phyloP scores from a whole-genome alignment of 768 basidiomycete species.

The Paxillus ammoniavirescens region DNA sequence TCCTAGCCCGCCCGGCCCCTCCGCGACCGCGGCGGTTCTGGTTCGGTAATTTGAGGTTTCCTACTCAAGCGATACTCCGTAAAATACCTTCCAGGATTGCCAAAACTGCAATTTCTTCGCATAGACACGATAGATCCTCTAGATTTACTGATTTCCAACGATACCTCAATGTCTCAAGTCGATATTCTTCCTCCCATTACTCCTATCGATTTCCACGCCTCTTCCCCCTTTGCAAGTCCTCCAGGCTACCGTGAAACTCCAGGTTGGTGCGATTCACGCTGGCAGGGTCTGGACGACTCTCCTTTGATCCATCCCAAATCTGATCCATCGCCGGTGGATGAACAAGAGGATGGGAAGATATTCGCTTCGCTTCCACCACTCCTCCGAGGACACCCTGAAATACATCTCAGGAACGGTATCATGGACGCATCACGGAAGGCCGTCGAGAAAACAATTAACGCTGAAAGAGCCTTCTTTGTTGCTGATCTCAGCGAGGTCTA shows the following conservation, averaged over 20 bases:
- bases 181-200: slow-evolving; percentile 41
- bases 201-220: slow-evolving; percentile 27
- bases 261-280: background rate
- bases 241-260: slow-evolving; percentile 24
- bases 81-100: slow-evolving; percentile 23
- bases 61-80: slow-evolving; percentile 23
- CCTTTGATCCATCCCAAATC: slow-evolving; percentile 43
- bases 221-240: slow-evolving; percentile 30
- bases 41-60: slow-evolving; percentile 61
- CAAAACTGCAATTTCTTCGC: slow-evolving; percentile 23
- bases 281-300: slow-evolving; percentile 8
- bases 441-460: slow-evolving; percentile 58
- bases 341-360: slow-evolving; percentile 40
- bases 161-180: slow-evolving; percentile 55
- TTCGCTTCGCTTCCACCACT: slow-evolving; percentile 70
- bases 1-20: slow-evolving; percentile 61
- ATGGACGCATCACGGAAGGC: slow-evolving; percentile 57
- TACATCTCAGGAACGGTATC: slow-evolving; percentile 77
- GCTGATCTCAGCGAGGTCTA: slow-evolving; percentile 90
- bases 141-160: slow-evolving; percentile 11
- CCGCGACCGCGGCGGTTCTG: slow-evolving; percentile 70
- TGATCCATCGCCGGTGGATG: slow-evolving; percentile 36
- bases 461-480: slow-evolving; percentile 95
- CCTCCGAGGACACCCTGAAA: slow-evolving; percentile 62
- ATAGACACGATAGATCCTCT: slow-evolving; percentile 23